Base-by-base conservation (phyloP, 208 protist species). In the Leishmania lainsoni region DNA sequence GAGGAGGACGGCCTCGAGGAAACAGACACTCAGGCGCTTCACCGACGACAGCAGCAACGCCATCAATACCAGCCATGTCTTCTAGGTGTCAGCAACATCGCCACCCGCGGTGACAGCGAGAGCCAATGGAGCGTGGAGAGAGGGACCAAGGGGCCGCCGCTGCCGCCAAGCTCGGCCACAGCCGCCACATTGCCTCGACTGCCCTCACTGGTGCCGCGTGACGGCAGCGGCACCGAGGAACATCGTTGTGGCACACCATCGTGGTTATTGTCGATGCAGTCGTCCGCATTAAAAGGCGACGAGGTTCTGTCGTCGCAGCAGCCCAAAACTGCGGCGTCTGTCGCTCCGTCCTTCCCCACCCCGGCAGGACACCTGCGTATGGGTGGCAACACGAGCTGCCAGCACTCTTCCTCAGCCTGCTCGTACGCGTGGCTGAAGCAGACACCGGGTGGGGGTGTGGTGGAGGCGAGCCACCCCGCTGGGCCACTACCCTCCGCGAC, bases 311-410 rank as follows among this genome's bases (percentile, higher is more conserved):
- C 39, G 52, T 65, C 74, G 12, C 26, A 6, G 39, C 52, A 65
- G 5, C 39, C 35, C 29, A 45, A 51, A 35, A 26, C 22, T 5
- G 29, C 35, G 35, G 49, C 74, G 74, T 26, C 22, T 48, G 52
- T 39, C 49, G 26, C 56, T 5, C 56, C 20, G 32, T 48, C 74
- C 17, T 51, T 59, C 51, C 54, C 75, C n/a, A 17, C 69, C 14
- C 69, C 80, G 17, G 39, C 77, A 3, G 80, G 78, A 0, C 85
- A 72, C 66, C 76, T 84, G 9, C 65, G 77, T 9, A 88, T 84
- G 81, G 42, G 75, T 49, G 69, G 84, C 78, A 51, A 51, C 73
- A 81, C 63, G 20, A 79, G 80, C 45, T 76, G 75, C 20, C 42
- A 54, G 49, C 26, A 76, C 16, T 84, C 82, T 29, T 78, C 83